Conservation (phyloP, 495 filamentous ascomycete species). For the Aspergillus coremiiformis region DNA sequence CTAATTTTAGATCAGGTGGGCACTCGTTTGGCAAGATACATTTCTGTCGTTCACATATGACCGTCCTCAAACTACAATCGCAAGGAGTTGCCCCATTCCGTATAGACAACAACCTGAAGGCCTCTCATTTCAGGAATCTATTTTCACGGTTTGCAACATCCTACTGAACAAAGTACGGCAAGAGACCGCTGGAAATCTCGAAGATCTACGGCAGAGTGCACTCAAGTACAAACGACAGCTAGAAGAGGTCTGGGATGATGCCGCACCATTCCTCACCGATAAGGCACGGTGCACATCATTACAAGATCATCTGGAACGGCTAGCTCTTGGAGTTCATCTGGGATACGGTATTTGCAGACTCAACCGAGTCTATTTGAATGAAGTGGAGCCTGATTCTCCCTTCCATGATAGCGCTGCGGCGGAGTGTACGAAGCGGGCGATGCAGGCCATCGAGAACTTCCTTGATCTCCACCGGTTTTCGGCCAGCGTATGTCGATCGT, state of each 20-base stretch:
- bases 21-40: conserved; percentile 47
- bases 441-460: conserved; percentile 14
- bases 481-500: conserved; percentile 9
- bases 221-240: conserved; percentile 32
- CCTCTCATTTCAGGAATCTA: conserved; percentile 12
- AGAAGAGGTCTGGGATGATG: conserved; percentile 31
- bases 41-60: conserved; percentile 47
- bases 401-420: background rate
- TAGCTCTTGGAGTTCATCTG: conserved; percentile 28
- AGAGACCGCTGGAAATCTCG: conserved; percentile 5
- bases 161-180: conserved; percentile 15
- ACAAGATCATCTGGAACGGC: conserved; percentile 42
- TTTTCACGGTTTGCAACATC: conserved; percentile 36
- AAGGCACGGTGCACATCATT: conserved; percentile 29
- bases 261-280: conserved; percentile 37
- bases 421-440: conserved; percentile 1
- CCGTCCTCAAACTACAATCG: conserved; percentile 29
- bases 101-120: conserved; percentile 22
- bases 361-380: conserved; percentile 5
- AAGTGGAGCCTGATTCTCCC: background rate
- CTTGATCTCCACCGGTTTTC: conserved; percentile 19
- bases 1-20: conserved; percentile 29
- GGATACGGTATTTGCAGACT: conserved; percentile 18
- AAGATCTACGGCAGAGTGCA: conserved; percentile 21
- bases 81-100: conserved; percentile 29